Conservation (phyloP, 306 rosid genomes). For the Pueraria montana region DNA sequence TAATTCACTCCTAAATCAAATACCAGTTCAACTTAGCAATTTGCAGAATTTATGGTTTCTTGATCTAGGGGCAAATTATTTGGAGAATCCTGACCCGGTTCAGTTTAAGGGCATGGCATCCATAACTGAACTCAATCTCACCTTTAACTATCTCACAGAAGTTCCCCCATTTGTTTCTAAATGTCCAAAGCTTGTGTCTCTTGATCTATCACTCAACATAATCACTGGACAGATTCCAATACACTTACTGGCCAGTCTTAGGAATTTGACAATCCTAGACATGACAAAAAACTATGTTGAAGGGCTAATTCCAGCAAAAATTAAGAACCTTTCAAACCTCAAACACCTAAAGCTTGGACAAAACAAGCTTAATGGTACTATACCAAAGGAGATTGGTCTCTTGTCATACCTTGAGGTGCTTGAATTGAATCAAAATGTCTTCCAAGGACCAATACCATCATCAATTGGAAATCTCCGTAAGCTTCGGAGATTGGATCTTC, state of each 20-base stretch:
- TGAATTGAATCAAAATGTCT: constrained; percentile 41
- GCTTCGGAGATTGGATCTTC: constrained; percentile 39
- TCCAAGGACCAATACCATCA: constrained; percentile 44
- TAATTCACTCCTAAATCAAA: constrained; percentile 39
- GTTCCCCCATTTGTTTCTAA: constrained; percentile 42
- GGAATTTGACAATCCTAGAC: constrained; percentile 36
- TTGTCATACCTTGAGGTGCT: constrained; percentile 45
- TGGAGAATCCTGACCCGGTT: constrained; percentile 39
- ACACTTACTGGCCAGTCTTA: constrained; percentile 22
- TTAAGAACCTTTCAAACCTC: constrained; percentile 41
- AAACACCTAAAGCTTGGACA: constrained; percentile 37
- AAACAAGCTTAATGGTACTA: constrained; percentile 41
- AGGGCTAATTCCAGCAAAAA: constrained; percentile 37
- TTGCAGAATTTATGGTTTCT: constrained; percentile 48
- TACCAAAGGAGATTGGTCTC: constrained; percentile 43
- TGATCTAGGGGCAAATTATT: constrained; percentile 37
- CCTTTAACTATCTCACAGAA: constrained; percentile 22
- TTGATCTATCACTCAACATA: constrained; percentile 40
- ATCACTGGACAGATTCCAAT: constrained; percentile 41
- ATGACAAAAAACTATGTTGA: constrained; percentile 3
- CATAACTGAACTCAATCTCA: constrained; percentile 30
- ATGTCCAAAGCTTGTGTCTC: constrained; percentile 47
- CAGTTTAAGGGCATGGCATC: constrained; percentile 43
- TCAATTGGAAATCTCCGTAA: constrained; percentile 38
- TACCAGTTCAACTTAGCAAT: constrained; percentile 48